Percentiles rank a stretch among this genome's conserved stretches.
Evolutionary conservation across 495 filamentous ascomycete genomes (phyloP).

Genomic region (Polyplosphaeria fusca): DNA sequence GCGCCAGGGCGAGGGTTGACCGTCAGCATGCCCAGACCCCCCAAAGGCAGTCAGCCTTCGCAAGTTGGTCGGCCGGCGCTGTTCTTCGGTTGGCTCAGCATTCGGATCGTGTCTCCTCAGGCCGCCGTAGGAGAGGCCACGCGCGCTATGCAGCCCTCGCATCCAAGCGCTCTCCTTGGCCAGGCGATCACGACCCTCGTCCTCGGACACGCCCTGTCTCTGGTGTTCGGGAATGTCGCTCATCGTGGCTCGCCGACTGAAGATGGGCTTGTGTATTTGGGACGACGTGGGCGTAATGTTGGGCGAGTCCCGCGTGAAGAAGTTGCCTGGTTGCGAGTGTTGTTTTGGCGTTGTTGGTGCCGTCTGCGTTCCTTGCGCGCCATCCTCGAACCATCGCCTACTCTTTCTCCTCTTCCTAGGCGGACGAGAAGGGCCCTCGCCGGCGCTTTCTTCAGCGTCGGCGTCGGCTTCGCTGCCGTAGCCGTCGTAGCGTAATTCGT

Average conservation of each 20-base stretch:
- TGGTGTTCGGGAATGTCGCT: constrained; percentile 63
- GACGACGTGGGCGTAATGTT: constrained; percentile 21
- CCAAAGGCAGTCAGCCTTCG: constrained; percentile 72
- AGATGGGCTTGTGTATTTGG: constrained; percentile 44
- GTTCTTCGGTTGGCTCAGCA: constrained; percentile 39
- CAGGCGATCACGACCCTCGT: constrained; percentile 77
- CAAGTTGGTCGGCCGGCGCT: constrained; percentile 66
- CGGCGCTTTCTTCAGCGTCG: constrained; percentile 44
- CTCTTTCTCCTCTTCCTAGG: constrained; percentile 37
- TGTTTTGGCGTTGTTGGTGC: constrained; percentile 62
- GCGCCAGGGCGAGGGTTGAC: constrained; percentile 49
- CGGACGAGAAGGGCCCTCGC: constrained; percentile 35
- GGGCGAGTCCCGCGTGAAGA: constrained; percentile 34
- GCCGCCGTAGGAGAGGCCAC: constrained; percentile 56
- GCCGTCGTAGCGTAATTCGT: constrained; percentile 29
- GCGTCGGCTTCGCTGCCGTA: constrained; percentile 40
- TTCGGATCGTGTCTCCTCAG: constrained; percentile 37
- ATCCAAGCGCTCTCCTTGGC: constrained; percentile 56
- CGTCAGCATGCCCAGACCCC: constrained; percentile 53
- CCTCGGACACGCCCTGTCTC: constrained; percentile 77
- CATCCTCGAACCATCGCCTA: constrained; percentile 33
- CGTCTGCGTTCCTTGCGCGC: constrained; percentile 45
- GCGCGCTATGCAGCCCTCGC: constrained; percentile 51
- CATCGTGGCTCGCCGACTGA: constrained; percentile 67
- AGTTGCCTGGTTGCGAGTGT: constrained; percentile 29